Base-by-base conservation (phyloP, 768 basidiomycete species). In the Rhodotorula babjevae region DNA sequence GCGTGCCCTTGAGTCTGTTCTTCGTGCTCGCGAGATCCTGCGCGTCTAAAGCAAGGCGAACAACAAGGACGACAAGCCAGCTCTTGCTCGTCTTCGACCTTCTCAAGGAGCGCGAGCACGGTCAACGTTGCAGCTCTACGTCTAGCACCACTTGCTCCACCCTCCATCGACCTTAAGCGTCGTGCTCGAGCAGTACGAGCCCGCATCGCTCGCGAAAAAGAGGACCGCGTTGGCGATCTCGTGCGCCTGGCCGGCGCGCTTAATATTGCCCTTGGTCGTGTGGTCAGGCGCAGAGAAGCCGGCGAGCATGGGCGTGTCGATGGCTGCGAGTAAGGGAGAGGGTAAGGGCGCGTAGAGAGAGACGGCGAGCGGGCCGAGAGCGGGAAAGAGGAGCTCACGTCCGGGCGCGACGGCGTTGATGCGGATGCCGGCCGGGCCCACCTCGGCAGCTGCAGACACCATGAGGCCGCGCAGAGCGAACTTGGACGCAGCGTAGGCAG, bases 101-200 rank as follows among this genome's bases (percentile, higher is more conserved):
- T 49, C 47, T 49, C 15, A 49, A 49, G 36, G 9, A 4, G 36
- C 36, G 36, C 4, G 36, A 36, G 5, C 36, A 36, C 9, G 5
- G 36, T 36, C 36, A n/a, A 14, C 42, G 44, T 46, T 46, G 14
- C 44, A 46, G 44, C 44, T 36, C 36, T 36, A 9, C 23, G 36
- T 12, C 46, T 55, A 69, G 62, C 68, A 69, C 68, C 68, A 69
- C 40, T 69, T 69, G 47, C 61, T 63, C 68, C 68, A 69, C 9
- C 68, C 68, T 0, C 61, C 68, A 23, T 69, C 68, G 23, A 63
- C 55, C 29, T 69, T 69, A 18, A 69, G 29, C 15, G 61, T 63
- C 50, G 68, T 63, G 2, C 68, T 61, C 4, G 29, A 63, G 29
- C 29, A 27, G 33, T 63, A 69, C 4, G 19, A 21, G 14, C 53